Conservation (phyloP, 106 monocot species). For the Dendrobium nobile region DNA sequence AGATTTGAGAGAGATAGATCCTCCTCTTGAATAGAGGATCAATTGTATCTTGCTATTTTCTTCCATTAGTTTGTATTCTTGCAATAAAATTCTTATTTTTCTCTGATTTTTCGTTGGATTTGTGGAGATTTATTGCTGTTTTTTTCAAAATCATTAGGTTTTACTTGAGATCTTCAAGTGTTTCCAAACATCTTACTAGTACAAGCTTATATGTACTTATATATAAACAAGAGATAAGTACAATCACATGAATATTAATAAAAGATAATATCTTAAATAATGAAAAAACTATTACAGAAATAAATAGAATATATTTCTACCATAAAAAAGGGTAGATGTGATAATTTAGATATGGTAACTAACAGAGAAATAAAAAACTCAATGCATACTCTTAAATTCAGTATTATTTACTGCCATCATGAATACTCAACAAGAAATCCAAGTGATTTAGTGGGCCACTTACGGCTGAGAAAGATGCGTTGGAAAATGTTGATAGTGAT, state of each 20-base stretch:
- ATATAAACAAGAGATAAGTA: no score
- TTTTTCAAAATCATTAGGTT: no score
- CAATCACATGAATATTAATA: neutral
- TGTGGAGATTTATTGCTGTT: no score
- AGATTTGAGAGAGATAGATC: no score
- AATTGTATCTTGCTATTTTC: no score
- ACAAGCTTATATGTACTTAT: neutral
- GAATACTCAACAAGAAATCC: neutral
- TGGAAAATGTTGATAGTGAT: conserved; percentile 64
- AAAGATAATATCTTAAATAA: no score
- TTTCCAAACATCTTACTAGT: neutral
- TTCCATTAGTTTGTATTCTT: no score
- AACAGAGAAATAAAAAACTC: neutral
- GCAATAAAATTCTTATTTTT: no score
- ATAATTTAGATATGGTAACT: neutral
- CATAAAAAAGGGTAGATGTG: neutral
- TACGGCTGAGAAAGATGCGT: conserved; percentile 47
- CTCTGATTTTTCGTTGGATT: no score
- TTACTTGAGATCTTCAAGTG: no score
- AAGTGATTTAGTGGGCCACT: conserved; percentile 4
- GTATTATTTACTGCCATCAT: neutral
- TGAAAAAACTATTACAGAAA: neutral
- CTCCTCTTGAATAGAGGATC: no score
- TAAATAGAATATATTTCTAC: neutral
- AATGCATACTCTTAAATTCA: neutral